Evolutionary conservation across 192 early-diverging fungal genomes (phyloP), one percentile per base, ranked within the genome.

Genomic region (Rhizoclosmatium globosum): DNA sequence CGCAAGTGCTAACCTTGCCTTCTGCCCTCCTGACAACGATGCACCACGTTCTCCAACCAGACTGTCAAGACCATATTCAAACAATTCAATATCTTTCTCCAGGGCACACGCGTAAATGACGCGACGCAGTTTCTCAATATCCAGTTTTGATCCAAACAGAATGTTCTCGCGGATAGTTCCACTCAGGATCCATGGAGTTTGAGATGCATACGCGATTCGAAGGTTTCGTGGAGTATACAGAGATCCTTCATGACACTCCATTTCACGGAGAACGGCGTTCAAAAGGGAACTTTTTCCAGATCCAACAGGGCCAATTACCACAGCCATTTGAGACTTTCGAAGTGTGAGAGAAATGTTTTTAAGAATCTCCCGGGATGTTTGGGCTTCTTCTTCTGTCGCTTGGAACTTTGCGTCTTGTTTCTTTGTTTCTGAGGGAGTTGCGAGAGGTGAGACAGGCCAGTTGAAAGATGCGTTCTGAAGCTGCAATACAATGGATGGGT

Each of bases 41-140:
- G 85, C 78, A 38, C 84, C 84, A 61, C 84, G 64, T 72, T 85
- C 84, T 17, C 84, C 84, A 57, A 85, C 60, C 11, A 85, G 42
- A 21, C 83, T 85, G 17, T 85, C 43, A 13, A 60, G 64, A 4
- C 81, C 70, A 42, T 85, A 47, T 42, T 76, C 74, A 13, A 85
- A 82, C 7, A 71, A 3, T 0, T 69, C 48, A 11, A 85, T 38
- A 47, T 85, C 84, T 17, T 76, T 23, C 0, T 81, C 50, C 1
- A 85, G 62, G 0, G 74, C 75, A 57, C 81, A 83, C 15, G 80
- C 79, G 43, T 56, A 17, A 2, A 85, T 45, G 47, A 85, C 84
- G 31, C 38, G 38, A 3, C 13, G 11, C 23, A 85, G 75, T 48
- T 78, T 41, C 19, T 65, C 41, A 44, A 64, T 21, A 57, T 85